phyloP scores from a whole-genome alignment of 306 rosid species.

The Gastrolobium villosum region DNA sequence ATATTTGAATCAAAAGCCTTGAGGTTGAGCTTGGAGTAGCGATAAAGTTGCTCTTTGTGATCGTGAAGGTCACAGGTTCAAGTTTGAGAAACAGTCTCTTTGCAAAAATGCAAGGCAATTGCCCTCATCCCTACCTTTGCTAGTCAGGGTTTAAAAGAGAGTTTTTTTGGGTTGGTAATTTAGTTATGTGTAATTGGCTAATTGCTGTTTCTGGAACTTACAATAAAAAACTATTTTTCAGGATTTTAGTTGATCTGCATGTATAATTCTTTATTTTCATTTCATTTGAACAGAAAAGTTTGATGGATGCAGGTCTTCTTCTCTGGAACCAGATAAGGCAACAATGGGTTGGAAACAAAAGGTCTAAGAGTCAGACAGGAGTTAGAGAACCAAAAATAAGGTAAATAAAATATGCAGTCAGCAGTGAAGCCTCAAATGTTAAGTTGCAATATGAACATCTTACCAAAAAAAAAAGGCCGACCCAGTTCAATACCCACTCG shows the following conservation, averaged over 20 bases:
- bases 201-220: constrained; percentile 15
- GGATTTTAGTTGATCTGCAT: background rate
- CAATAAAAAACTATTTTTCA: constrained; percentile 12
- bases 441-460: constrained; percentile 4
- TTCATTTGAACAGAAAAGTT: constrained; percentile 28
- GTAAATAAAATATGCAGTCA: constrained; percentile 51
- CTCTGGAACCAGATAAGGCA: constrained; percentile 84
- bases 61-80: too few species aligned
- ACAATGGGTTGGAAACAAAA: constrained; percentile 78
- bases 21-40: background rate
- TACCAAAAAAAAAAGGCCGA: background rate
- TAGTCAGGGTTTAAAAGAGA: too few species aligned
- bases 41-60: too few species aligned
- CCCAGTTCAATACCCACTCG: too few species aligned
- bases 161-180: constrained; percentile 1
- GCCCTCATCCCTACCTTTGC: too few species aligned
- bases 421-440: background rate
- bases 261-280: background rate
- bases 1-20: constrained; percentile 14
- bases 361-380: constrained; percentile 43
- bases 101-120: too few species aligned
- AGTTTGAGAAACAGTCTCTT: too few species aligned
- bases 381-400: constrained; percentile 72
- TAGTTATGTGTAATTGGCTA: constrained; percentile 2
- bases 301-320: constrained; percentile 72